phyloP scores from a whole-genome alignment of 2,329 filamentous ascomycete genomes.

The Curvularia spicifera region DNA sequence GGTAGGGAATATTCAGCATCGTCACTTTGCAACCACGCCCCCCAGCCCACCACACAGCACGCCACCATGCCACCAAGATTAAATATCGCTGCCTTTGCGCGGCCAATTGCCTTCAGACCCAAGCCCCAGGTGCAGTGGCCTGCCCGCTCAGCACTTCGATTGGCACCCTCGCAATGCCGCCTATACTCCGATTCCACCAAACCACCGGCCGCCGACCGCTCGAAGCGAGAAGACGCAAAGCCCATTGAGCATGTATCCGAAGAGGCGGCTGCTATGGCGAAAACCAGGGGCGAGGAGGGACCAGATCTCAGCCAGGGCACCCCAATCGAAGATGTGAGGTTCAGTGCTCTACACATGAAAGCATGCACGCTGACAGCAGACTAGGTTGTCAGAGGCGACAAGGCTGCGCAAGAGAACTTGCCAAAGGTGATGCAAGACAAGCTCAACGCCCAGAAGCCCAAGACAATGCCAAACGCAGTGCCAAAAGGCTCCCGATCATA shows the following conservation, averaged over 20 bases:
- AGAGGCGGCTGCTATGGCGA: constrained; percentile 66
- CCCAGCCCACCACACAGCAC: constrained; percentile 23
- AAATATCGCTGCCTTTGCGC: constrained; percentile 39
- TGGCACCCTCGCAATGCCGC: constrained; percentile 39
- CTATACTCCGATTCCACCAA: constrained; percentile 43
- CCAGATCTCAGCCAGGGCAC: constrained; percentile 71
- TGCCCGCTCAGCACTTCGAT: constrained; percentile 28
- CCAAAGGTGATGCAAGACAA: constrained; percentile 71
- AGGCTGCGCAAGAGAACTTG: constrained; percentile 66
- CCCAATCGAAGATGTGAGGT: constrained; percentile 67
- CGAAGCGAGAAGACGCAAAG: constrained; percentile 42
- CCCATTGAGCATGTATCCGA: constrained; percentile 66
- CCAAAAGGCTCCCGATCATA: constrained; percentile 60
- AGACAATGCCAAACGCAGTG: constrained; percentile 42
- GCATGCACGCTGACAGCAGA: constrained; percentile 18
- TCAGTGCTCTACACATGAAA: background rate
- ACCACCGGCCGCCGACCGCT: constrained; percentile 38
- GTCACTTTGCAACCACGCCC: constrained; percentile 28
- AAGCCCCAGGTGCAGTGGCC: constrained; percentile 41
- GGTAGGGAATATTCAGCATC: constrained; percentile 23
- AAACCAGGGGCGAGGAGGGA: constrained; percentile 62
- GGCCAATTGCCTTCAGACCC: constrained; percentile 44
- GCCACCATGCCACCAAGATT: constrained; percentile 49
- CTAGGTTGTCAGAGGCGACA: constrained; percentile 69
- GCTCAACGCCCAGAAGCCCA: constrained; percentile 56